Conservation (phyloP, 2,329 filamentous ascomycete genomes). For the Botrytis galanthina region DNA sequence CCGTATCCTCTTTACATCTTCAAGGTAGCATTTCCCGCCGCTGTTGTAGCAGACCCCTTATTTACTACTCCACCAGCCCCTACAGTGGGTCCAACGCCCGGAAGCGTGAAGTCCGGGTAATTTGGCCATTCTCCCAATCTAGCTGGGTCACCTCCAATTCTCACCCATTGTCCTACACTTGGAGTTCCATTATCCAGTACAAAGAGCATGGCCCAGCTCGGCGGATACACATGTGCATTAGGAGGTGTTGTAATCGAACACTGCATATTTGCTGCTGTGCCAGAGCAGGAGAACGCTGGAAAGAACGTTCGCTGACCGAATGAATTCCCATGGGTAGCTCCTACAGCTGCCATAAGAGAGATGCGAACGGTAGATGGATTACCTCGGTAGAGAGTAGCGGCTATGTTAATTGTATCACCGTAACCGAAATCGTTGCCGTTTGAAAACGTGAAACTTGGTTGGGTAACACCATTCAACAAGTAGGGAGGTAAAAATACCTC, state of each 20-base stretch:
- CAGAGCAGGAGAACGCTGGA: conserved; percentile 8
- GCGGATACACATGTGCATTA: conserved; percentile 53
- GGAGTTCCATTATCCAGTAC: conserved; percentile 62
- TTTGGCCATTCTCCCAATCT: conserved; percentile 61
- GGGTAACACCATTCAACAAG: conserved; percentile 48
- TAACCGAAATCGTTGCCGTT: conserved; percentile 33
- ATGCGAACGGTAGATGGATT: not conserved
- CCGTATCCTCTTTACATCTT: not conserved
- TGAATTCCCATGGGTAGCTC: conserved; percentile 13
- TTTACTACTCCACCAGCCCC: not conserved
- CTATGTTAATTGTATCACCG: conserved; percentile 1
- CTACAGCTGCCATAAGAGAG: conserved; percentile 18
- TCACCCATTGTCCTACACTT: conserved; percentile 58
- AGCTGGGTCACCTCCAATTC: conserved; percentile 64
- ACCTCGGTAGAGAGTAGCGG: conserved; percentile 5
- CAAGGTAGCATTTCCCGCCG: not conserved
- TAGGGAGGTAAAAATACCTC: conserved; percentile 66
- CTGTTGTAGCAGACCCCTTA: not conserved
- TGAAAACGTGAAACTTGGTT: conserved; percentile 51
- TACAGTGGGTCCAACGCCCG: conserved; percentile 10
- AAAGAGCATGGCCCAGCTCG: conserved; percentile 64
- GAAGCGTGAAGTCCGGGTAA: conserved; percentile 40
- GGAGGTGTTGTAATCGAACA: conserved; percentile 49
- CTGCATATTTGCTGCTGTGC: not conserved
- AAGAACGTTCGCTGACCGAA: conserved; percentile 14